Evolutionary conservation across 345 rosid species (phyloP), one percentile per base, ranked within the genome.

Genomic region (Heritiera littoralis): DNA sequence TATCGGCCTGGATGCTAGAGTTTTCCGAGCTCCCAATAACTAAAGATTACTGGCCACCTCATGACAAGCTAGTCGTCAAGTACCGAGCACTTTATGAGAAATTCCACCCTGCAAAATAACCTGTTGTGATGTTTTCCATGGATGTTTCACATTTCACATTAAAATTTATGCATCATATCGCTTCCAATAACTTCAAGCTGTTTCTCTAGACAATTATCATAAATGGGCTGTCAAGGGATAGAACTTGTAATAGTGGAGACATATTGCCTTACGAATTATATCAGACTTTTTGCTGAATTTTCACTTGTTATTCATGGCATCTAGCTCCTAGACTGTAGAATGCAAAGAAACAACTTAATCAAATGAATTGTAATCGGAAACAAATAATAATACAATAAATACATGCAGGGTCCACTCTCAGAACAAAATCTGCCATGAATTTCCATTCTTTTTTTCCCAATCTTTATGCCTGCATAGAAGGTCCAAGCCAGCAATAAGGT

Each of bases 1-100:
- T 88, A 74, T 67, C 32, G 17, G 71, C 79, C 10, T 86, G 90
- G 87, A 79, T 43, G 78, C 49, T 72, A 5, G 79, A 79, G 35
- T 79, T 88, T 71, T 60, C 69, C 6, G 58, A 71, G 75, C 67
- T 20, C 35, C 82, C 83, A 7, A 32, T 20, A 4, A 65, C 81
- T 48, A 86, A 82, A 78, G 86, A 83, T 58, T 78, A 32, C 79
- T 81, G 67, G 70, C 89, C 88, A 3, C 87, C 87, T 58, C 86
- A 72, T 43, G 86, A 83, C 71, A 81, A 81, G 58, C 38, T 85
- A 18, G 3, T 85, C 66, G 20, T 61, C 80, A 87, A 80, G 77
- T 85, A 18, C 65, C 80, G 23, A 9, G 80, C 78, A 61, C 8
- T 66, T 10, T 80, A 60, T 7, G 83, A 83, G 17, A 46, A 58